Base-by-base conservation (phyloP, 768 basidiomycete species). In the Boletales sp. region DNA sequence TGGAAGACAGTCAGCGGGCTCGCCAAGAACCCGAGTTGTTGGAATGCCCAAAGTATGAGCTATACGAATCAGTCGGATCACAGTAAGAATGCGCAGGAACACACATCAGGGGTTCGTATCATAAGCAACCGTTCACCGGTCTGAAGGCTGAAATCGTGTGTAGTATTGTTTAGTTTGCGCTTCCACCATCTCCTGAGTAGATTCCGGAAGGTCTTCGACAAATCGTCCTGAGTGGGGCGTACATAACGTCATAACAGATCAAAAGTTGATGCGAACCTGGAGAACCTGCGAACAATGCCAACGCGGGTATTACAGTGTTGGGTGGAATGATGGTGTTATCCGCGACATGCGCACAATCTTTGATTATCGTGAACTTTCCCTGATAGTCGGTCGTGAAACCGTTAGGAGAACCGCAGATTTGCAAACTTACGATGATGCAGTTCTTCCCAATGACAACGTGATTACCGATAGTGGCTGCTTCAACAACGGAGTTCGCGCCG, bases 311-410 rank as follows among this genome's bases (percentile, higher is more conserved):
- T 42, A 97, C 92, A 1, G 93, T 94, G 48, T 91, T 94, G 4
- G 93, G 87, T 2, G 94, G 90, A 13, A 98, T 72, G 34, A 98
- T 82, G 0, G 92, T 89, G 56, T 88, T 87, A 65, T 97, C 94
- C 27, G 86, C 86, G 19, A 99, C 84, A 52, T 82, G 84, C 4
- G 88, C 90, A 57, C 94, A 94, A 62, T 98, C 95, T 65, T 97
- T 97, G 67, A 97, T 94, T 50, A 95, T 94, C 0, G 87, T 86
- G 61, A 98, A 97, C 67, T 97, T 94, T 19, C 97, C 94, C 94
- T 97, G 40, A 5, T 21, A 27, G 29, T 18, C 44, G 9, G 11
- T 14, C 13, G 31, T 54, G 45, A 49, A 50, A 39, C 27, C 24
- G 36, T 18, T 32, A 9, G n/a, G 51, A 21, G 42, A 52, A 10